Base-by-base conservation (phyloP, 768 basidiomycete species). In the Tricholoma hemisulphureum region DNA sequence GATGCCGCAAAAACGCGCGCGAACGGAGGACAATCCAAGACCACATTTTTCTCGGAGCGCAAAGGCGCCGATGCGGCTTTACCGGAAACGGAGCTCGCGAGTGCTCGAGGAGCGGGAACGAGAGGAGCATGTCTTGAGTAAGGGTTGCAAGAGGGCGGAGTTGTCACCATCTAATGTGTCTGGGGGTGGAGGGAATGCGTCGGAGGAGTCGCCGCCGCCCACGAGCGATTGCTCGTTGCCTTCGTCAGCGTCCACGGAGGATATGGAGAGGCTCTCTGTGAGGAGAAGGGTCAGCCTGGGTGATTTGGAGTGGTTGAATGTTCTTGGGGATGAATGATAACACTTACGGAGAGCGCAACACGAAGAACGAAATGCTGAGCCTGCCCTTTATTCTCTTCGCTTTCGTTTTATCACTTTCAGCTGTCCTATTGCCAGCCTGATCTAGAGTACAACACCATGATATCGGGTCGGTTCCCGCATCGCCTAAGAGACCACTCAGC, bases 51-150 rank as follows among this genome's bases (percentile, higher is more conserved):
- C 57, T 52, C 20, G 61, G 46, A 18, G 28, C 28, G 53, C 23
- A 20, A 53, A 45, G 56, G 54, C 63, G 2, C 61, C 58, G 6
- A 39, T 63, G 16, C 69, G 75, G 18, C 66, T 75, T 62, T 43
- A 28, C 31, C 70, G 75, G 57, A 83, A 83, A 59, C 75, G 82
- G 20, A 76, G 77, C 32, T 83, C 81, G 29, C 81, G 82, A 59
- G 82, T 83, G 61, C 69, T 82, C 20, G 77, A 79, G 1, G 69
- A 69, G n/a, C 68, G 56, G 3, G 68, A 37, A 18, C 26, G n/a
- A 49, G 46, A n/a, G 24, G 46, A 20, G 26, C n/a, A 49, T 16
- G 16, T 49, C 0, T 23, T 8, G 16, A 18, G n/a, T 50, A 56
- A 8, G 50, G 34, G 10, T 5, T 43, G 31, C 20, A 58, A 51